These are phyloP conservation scores for Fusarium dimerum DNA, from an alignment of 2,329 filamentous ascomycete species.

Conservation along the genomic window DNA sequence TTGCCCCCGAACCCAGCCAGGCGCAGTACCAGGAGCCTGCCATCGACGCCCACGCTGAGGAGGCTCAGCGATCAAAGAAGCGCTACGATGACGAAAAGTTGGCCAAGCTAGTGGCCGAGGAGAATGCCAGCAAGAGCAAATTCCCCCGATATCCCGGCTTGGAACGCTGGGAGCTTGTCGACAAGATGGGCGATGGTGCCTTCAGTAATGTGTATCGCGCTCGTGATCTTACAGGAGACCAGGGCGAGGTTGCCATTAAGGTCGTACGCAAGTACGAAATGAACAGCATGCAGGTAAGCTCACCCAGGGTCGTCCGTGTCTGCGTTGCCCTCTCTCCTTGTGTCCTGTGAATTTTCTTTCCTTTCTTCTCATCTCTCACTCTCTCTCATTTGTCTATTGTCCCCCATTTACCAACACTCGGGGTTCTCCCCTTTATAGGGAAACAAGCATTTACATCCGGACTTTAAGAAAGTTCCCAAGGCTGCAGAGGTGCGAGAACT, in stretches of 20 bases:
- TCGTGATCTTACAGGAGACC: slow-evolving; percentile 68
- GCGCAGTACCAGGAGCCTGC: slow-evolving; percentile 49
- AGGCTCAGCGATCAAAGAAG: slow-evolving; percentile 38
- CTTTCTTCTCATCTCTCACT: slow-evolving; percentile 3
- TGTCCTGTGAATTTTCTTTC: slow-evolving; percentile 14
- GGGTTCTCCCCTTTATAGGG: slow-evolving; percentile 62
- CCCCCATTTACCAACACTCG: slow-evolving; percentile 55
- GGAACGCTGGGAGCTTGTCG: slow-evolving; percentile 74
- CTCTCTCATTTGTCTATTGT: slow-evolving; percentile 20
- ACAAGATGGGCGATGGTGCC: slow-evolving; percentile 98
- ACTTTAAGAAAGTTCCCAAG: slow-evolving; percentile 93
- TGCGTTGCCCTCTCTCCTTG: slow-evolving; percentile 24
- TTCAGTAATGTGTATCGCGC: slow-evolving; percentile 99
- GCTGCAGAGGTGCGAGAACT: slow-evolving; percentile 87
- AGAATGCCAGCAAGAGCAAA: slow-evolving; percentile 82
- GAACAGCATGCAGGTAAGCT: slow-evolving; percentile 96
- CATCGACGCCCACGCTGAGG: slow-evolving; percentile 64
- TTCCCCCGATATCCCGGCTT: slow-evolving; percentile 64
- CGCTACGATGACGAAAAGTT: slow-evolving; percentile 67
- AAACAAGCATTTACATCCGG: slow-evolving; percentile 90
- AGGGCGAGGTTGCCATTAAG: slow-evolving; percentile 90
- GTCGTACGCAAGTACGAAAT: slow-evolving; percentile 99
- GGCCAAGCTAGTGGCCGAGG: slow-evolving; percentile 85
- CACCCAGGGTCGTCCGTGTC: slow-evolving; percentile 23
- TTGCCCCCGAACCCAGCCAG: slow-evolving; percentile 45